Evolutionary conservation across 2,329 filamentous ascomycete genomes (phyloP).

Genomic region (Thyridium curvatum): DNA sequence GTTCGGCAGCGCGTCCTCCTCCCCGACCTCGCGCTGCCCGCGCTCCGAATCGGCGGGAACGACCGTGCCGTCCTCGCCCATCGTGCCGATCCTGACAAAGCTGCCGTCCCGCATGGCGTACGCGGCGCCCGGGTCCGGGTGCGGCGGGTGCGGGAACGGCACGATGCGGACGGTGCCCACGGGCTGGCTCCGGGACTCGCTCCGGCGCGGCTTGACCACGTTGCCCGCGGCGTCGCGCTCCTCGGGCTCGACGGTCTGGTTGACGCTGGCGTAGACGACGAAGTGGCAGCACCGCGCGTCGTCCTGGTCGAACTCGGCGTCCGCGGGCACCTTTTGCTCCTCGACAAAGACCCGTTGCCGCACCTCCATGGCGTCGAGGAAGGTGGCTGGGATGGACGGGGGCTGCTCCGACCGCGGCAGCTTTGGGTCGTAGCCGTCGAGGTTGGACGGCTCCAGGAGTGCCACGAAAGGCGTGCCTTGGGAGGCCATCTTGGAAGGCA

Average conservation of each 20-base stretch:
- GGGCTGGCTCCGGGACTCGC: constrained; percentile 41
- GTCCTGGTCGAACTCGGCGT: constrained; percentile 74
- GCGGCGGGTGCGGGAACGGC: constrained; percentile 68
- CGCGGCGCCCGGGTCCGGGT: constrained; percentile 46
- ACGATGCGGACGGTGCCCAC: constrained; percentile 76
- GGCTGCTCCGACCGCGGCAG: constrained; percentile 36
- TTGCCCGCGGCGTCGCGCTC: constrained; percentile 34
- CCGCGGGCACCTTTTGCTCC: constrained; percentile 52
- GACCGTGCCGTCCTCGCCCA: constrained; percentile 8
- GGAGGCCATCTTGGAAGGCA: too few species aligned
- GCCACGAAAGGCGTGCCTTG: constrained; percentile 1
- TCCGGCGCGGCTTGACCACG: constrained; percentile 33
- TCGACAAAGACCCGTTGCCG: constrained; percentile 54
- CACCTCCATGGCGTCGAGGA: constrained; percentile 59
- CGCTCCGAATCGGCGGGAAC: constrained; percentile 4
- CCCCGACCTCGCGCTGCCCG: constrained; percentile 15
- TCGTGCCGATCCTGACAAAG: constrained; percentile 17
- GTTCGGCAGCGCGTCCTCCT: constrained; percentile 1
- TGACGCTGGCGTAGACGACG: constrained; percentile 71
- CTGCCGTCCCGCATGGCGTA: constrained; percentile 36
- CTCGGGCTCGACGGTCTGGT: constrained; percentile 35
- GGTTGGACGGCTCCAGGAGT: not conserved
- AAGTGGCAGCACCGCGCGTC: constrained; percentile 78
- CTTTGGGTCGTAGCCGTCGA: constrained; percentile 28
- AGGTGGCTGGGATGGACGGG: constrained; percentile 41